A percentile compares a stretch with the other conserved stretches of the same genome.
phyloP scores from a whole-genome alignment of 2,329 filamentous ascomycete genomes.

The Trichoderma citrinoviride region DNA sequence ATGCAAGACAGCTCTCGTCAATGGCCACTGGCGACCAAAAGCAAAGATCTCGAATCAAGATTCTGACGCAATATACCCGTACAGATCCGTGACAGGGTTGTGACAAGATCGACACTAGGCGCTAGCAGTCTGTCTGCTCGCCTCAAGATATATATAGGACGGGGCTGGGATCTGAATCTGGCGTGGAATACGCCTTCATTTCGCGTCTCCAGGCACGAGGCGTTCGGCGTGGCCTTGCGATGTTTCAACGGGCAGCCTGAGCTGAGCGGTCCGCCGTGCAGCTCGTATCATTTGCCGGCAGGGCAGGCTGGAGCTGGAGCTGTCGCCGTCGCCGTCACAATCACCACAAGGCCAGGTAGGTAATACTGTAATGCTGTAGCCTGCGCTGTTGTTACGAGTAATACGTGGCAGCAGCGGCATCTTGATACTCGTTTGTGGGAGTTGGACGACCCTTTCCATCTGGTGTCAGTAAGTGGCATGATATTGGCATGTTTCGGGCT shows the following conservation, averaged over 20 bases:
- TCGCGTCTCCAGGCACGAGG: background rate
- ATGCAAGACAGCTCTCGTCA: background rate
- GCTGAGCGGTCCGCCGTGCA: background rate
- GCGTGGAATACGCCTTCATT: conserved; percentile 13
- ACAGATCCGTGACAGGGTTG: conserved; percentile 20
- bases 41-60: conserved; percentile 14
- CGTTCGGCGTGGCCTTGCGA: background rate
- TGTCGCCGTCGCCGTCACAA: background rate
- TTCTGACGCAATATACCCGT: conserved; percentile 19
- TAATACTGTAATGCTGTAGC: background rate
- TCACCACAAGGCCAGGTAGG: background rate
- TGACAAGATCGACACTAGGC: conserved; percentile 20
- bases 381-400: background rate
- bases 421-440: conserved; percentile 10
- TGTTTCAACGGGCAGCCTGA: conserved; percentile 5
- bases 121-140: background rate
- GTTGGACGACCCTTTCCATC: conserved; percentile 14
- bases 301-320: background rate
- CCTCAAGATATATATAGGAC: conserved; percentile 9
- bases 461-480: conserved; percentile 5
- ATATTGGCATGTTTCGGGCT: conserved; percentile 5
- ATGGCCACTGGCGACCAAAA: background rate
- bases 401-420: background rate
- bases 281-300: background rate
- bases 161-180: conserved; percentile 9